Evolutionary conservation across 305 asterid species (phyloP), one percentile per base, ranked within the genome.

Genomic region (Caryopteris hybrid): DNA sequence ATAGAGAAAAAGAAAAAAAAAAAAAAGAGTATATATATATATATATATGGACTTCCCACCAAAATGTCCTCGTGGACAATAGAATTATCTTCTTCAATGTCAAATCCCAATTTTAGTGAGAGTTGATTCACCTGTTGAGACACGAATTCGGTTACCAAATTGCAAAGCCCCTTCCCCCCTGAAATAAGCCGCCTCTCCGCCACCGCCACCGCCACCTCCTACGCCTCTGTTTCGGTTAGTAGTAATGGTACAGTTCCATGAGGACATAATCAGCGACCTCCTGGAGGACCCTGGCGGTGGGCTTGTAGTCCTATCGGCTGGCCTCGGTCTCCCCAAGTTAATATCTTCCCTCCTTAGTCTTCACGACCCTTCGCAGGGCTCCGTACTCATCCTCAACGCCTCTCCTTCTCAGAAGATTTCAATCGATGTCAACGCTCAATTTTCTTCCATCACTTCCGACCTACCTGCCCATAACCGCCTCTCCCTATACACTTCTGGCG

Each of bases 201-300:
- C 48, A 14, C 29, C 43, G 5, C 18, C 68, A 33, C 62, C 76
- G 17, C n/a, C 61, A 3, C n/a, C 51, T 6, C 79, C 58, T 42
- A 52, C 54, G 46, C 10, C 63, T 7, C 18, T 42, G 0, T 25
- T 38, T 1, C 27, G 7, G 18, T 8, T 14, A n/a, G 1, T 5
- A 22, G 25, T 4, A 20, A 93, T 93, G 98, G 90, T 88, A 5
- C 84, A 78, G 53, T 93, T 93, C 60, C 97, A 88, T 78, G 91
- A 87, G 80, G 91, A 90, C 78, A 87, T 93, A 59, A 88, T 90
- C 64, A 55, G 84, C 51, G 99, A 93, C 64, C 92, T 93, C 29
- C 72, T 90, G 17, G 96, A 88, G 71, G 96, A 93, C 53, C 70
- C 88, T 6, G 78, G 31, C 69, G 99, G 99, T 68, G 96, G 96